Base-by-base conservation (phyloP, 202 grass and related monocot genomes). In the Carex sylvatica region DNA sequence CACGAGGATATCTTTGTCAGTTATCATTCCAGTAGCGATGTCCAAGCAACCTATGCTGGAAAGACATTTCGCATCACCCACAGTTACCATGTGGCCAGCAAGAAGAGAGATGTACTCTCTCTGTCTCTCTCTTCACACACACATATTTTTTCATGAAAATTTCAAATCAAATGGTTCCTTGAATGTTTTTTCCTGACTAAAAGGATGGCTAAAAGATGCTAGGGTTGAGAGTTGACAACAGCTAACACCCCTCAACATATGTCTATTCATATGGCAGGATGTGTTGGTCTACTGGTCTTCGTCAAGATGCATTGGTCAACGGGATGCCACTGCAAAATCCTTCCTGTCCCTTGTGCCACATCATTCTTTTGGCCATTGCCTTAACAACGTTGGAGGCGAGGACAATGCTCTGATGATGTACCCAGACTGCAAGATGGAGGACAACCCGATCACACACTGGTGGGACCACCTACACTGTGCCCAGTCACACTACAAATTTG, bases 41-140 rank as follows among this genome's bases (percentile, higher is more conserved):
- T 91, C 60, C 87, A 91, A 86, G 70, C 87, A 20, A 91, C 90
- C 80, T 89, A 91, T 77, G 90, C 90, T 12, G 87, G 90, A 56
- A 87, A 88, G 56, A 80, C 85, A 18, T 91, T 88, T 54, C 90
- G 77, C 23, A 91, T 87, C 47, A 80, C 59, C 38, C 82, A 77
- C 66, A 83, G 73, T 66, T 67, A 73, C 70, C 85, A 77, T 51
- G 20, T 80, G 13, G 61, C 75, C 33, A 23, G 44, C 28, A 54
- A 84, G 44, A 78, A 87, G 19, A 44, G 79, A 24, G 61, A 86
- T 47, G 79, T 82, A 76, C 38, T 49, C 44, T 33, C 10, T 58
- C 73, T 58, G 52, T 20, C 51, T 55, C 14, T 54, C 70, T 40
- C 31, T 5, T 1, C 46, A 1, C 47, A 6, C 3, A 20, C 19